Evolutionary conservation across 2,329 filamentous ascomycete genomes (phyloP).

Genomic region (Microdochium paspali): DNA sequence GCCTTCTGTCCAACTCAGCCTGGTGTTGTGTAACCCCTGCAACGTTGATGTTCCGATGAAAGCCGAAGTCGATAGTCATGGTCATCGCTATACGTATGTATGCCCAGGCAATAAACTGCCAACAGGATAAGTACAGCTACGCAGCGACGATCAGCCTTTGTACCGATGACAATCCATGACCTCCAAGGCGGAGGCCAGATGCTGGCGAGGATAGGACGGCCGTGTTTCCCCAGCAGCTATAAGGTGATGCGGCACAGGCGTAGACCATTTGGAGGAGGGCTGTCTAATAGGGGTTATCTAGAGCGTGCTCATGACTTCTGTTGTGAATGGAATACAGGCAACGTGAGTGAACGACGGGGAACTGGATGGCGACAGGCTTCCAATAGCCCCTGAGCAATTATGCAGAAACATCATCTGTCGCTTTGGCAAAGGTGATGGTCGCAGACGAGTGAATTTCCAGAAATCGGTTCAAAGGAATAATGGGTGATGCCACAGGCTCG

Average conservation of each 20-base stretch:
- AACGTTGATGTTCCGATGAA: slow-evolving; percentile 13
- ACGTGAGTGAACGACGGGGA: slow-evolving; percentile 2
- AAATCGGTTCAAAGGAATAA: too few relatives aligned
- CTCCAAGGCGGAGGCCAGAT: slow-evolving; percentile 18
- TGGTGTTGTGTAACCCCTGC: slow-evolving; percentile 1
- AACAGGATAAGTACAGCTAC: slow-evolving; percentile 22
- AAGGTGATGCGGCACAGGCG: slow-evolving; percentile 2
- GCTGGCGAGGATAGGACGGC: slow-evolving; percentile 6
- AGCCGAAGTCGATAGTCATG: slow-evolving; percentile 20
- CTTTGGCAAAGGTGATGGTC: slow-evolving; percentile 2
- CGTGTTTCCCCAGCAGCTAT: slow-evolving; percentile 4
- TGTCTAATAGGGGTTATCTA: neutral
- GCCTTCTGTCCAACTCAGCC: slow-evolving; percentile 15
- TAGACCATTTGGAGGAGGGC: slow-evolving; percentile 3
- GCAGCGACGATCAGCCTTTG: slow-evolving; percentile 18
- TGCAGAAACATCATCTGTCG: slow-evolving; percentile 1
- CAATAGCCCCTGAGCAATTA: slow-evolving; percentile 2
- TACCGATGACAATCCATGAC: slow-evolving; percentile 22
- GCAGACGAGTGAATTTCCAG: too few relatives aligned
- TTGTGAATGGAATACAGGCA: slow-evolving; percentile 1
- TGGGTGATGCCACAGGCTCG: too few relatives aligned
- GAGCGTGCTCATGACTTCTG: neutral
- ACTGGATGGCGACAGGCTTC: slow-evolving; percentile 5
- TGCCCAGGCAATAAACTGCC: slow-evolving; percentile 23
- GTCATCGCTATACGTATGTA: slow-evolving; percentile 20